phyloP scores from a whole-genome alignment of 2,329 filamentous ascomycete species.

The Rutstroemia sp. region DNA sequence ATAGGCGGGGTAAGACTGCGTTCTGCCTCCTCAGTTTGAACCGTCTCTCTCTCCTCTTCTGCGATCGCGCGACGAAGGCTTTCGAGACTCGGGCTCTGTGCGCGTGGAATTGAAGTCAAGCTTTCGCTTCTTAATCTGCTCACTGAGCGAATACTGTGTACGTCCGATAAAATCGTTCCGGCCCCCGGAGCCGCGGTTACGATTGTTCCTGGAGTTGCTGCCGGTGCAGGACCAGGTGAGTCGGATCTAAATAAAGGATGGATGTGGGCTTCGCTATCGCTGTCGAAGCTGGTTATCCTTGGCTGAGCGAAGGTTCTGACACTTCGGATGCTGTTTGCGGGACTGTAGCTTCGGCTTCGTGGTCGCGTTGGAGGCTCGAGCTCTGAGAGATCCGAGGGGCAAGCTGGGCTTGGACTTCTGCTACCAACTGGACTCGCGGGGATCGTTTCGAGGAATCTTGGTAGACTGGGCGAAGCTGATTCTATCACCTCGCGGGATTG shows the following conservation, averaged over 20 bases:
- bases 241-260: constrained; percentile 73
- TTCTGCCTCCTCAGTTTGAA: constrained; percentile 22
- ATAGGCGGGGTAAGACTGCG: constrained; percentile 53
- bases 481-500: constrained; percentile 51
- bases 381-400: constrained; percentile 39
- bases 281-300: constrained; percentile 26
- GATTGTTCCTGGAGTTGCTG: constrained; percentile 60
- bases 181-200: constrained; percentile 64
- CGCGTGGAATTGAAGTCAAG: constrained; percentile 43
- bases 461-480: constrained; percentile 31
- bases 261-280: constrained; percentile 55
- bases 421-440: constrained; percentile 58
- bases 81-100: constrained; percentile 43
- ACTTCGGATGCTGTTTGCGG: constrained; percentile 20
- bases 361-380: constrained; percentile 38
- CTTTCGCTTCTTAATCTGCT: constrained; percentile 50
- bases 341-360: constrained; percentile 27
- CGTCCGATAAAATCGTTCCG: constrained; percentile 54
- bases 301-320: constrained; percentile 6
- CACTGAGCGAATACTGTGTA: constrained; percentile 42
- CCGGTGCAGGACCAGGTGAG: constrained; percentile 58
- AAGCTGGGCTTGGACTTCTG: constrained; percentile 56
- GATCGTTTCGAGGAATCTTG: constrained; percentile 59
- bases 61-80: constrained; percentile 27
- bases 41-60: constrained; percentile 22